phyloP scores from a whole-genome alignment of 148 eudicot species.

The Camellia granthamiana region DNA sequence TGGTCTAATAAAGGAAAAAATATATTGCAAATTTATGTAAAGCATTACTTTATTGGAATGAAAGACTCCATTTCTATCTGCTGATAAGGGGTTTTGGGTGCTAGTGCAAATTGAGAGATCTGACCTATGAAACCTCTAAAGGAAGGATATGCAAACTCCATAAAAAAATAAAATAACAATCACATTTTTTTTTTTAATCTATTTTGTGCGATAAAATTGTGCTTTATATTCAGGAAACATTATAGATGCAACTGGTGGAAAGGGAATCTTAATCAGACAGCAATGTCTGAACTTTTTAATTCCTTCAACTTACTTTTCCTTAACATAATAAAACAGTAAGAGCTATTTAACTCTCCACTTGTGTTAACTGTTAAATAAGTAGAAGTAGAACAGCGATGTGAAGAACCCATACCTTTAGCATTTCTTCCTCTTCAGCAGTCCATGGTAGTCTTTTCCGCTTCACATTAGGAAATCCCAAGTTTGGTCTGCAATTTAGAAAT shows the following conservation, averaged over 20 bases:
- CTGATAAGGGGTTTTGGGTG: no score
- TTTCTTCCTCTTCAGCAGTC: slow-evolving; percentile 65
- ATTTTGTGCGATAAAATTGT: not conserved
- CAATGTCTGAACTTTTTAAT: not conserved
- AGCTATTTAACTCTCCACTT: not conserved
- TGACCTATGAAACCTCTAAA: no score
- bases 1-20: not conserved
- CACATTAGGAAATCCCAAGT: slow-evolving; percentile 12
- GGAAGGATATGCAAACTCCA: no score
- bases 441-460: slow-evolving; percentile 49
- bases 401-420: slow-evolving; percentile 43
- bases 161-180: no score
- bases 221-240: not conserved
- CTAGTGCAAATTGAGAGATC: no score
- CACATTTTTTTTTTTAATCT: not conserved
- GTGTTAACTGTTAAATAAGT: not conserved
- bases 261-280: not conserved
- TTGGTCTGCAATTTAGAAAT: slow-evolving; percentile 27
- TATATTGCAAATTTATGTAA: no score
- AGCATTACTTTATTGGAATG: no score
- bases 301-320: not conserved
- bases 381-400: not conserved
- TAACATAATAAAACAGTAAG: not conserved
- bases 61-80: not conserved
- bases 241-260: not conserved